Conservation (phyloP, 768 basidiomycete species). For the Tulasnella sp. region DNA sequence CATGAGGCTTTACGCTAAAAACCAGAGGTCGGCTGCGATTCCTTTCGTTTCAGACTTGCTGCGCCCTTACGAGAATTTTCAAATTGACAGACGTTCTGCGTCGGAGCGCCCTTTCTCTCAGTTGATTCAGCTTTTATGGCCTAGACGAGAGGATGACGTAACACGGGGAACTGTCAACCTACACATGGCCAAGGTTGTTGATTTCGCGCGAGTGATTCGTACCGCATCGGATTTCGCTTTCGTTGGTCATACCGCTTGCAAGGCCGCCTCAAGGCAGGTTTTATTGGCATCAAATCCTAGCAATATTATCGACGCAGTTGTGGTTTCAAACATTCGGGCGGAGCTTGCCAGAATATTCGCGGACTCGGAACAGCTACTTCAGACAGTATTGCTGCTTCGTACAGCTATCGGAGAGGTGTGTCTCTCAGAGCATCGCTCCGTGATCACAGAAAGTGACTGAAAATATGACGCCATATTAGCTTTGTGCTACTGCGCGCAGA, state of each 20-base stretch:
- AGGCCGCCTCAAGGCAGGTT: neutral
- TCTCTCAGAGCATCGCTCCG: neutral
- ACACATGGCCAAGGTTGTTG: neutral
- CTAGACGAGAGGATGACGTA: neutral
- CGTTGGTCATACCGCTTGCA: neutral
- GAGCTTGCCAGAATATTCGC: neutral
- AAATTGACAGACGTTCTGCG: neutral
- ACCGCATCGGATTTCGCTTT: neutral
- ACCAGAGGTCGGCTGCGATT: neutral
- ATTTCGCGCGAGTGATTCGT: neutral
- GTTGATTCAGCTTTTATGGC: neutral
- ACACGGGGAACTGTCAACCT: neutral
- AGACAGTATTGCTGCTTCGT: neutral
- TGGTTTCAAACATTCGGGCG: neutral
- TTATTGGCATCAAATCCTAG: neutral
- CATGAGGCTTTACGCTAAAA: neutral
- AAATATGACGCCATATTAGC: neutral
- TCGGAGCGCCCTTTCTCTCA: neutral
- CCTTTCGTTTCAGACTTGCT: neutral
- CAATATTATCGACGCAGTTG: neutral
- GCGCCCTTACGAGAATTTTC: neutral
- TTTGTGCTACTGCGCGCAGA: neutral
- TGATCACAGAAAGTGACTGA: neutral
- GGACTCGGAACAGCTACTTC: neutral
- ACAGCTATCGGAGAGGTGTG: neutral